Evolutionary conservation across 1,284 basidiomycete genomes (phyloP), one percentile per base, ranked within the genome.

Genomic region (Melampsora americana): DNA sequence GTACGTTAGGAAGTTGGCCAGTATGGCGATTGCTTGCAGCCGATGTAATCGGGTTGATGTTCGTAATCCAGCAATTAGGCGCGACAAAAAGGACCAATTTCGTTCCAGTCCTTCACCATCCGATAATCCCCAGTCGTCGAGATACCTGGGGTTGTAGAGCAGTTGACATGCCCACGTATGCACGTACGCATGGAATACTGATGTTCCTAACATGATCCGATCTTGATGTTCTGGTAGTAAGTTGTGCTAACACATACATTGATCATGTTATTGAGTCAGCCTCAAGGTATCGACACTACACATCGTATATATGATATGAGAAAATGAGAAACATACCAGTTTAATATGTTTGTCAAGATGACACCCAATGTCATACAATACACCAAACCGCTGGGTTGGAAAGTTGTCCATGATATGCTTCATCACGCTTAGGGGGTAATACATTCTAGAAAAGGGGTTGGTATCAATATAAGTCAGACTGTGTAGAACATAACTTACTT

Each of bases 161-260:
- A 69, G 42, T 23, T 74, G 65, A 26, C 71, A 74, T 0, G 39
- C 23, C 71, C 71, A 74, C n/a, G 60, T 48, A 66, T 73, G 70
- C 7, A 73, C 70, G 66, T 60, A 73, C 2, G 70, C 70, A 73
- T 73, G 70, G 44, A 73, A 73, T 7, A 72, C 56, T 3, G 61
- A 73, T 1, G 70, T 73, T 5, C 62, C 71, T 32, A 74, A 74
- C 20, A 66, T 59, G 9, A 69, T 20, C 32, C 56, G 68, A 48
- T 48, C 16, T 26, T 56, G 0, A 9, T 59, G 50, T 23, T 12
- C 28, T 0, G 46, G 50, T 4, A 69, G 23, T 2, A 69, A n/a
- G 14, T 69, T 14, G 5, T 50, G 67, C 67, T 69, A 35, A 4
- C 26, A n/a, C 2, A 26, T 6, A 3, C 0, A 35, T 35, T 9